Conservation (phyloP, 495 filamentous ascomycete species). For the Astrothelium macrocarpum region DNA sequence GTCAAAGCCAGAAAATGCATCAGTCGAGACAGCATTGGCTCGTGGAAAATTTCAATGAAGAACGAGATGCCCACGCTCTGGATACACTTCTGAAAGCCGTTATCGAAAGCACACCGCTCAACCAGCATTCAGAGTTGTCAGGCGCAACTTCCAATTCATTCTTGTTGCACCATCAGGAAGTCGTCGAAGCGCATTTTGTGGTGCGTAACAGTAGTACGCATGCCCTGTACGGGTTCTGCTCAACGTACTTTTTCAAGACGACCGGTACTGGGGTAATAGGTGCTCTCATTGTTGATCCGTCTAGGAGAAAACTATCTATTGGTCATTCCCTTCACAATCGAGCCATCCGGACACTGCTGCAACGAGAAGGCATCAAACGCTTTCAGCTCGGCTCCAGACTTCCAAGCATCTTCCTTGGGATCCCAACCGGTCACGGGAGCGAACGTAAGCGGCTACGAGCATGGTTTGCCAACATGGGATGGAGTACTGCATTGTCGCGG, state of each 20-base stretch:
- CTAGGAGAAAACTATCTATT: slow-evolving; percentile 74
- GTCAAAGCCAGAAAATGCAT: slow-evolving; percentile 69
- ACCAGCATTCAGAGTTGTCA: slow-evolving; percentile 48
- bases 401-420: slow-evolving; percentile 69
- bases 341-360: slow-evolving; percentile 61
- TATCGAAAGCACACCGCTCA: slow-evolving; percentile 47
- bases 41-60: slow-evolving; percentile 71
- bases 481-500: slow-evolving; percentile 54
- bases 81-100: slow-evolving; percentile 57
- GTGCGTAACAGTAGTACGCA: slow-evolving; percentile 85
- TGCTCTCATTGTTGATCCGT: slow-evolving; percentile 72
- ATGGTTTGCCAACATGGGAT: slow-evolving; percentile 62
- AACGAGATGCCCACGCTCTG: slow-evolving; percentile 61
- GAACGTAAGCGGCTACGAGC: slow-evolving; percentile 41
- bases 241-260: slow-evolving; percentile 67
- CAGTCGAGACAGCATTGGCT: slow-evolving; percentile 84
- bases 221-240: slow-evolving; percentile 78
- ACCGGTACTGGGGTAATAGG: slow-evolving; percentile 67
- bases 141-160: slow-evolving; percentile 68
- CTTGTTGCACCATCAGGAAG: slow-evolving; percentile 52
- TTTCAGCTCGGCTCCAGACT: slow-evolving; percentile 72
- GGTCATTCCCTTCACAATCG: slow-evolving; percentile 76
- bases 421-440: slow-evolving; percentile 48
- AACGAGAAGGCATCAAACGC: slow-evolving; percentile 57
- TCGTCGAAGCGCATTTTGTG: slow-evolving; percentile 77